These are phyloP conservation scores for Russula earlei DNA, from an alignment of 768 basidiomycete genomes.

Conservation along the genomic window DNA sequence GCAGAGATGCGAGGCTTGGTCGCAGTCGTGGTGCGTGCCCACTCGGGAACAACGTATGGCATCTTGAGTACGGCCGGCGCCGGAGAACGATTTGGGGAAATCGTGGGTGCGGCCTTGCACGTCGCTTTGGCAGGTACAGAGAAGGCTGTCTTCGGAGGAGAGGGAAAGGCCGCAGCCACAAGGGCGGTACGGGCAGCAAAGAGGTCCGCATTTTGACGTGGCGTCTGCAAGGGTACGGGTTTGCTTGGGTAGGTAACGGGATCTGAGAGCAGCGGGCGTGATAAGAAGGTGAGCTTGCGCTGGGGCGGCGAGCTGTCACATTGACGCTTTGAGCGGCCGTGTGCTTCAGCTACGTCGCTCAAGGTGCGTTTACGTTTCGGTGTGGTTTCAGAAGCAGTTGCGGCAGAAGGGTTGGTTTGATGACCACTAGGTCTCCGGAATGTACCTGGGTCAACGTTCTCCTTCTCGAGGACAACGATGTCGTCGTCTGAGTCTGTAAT, in stretches of 20 bases:
- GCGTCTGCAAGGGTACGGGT: neutral
- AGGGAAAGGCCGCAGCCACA: constrained; percentile 12
- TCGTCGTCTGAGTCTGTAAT: constrained; percentile 37
- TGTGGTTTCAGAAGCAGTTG: neutral
- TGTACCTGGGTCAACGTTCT: constrained; percentile 52
- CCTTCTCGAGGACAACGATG: constrained; percentile 57
- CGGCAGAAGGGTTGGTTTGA: neutral
- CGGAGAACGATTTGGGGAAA: neutral
- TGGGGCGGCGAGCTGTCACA: constrained; percentile 25
- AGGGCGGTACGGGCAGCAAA: constrained; percentile 18
- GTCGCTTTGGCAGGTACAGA: neutral
- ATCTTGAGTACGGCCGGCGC: constrained; percentile 27
- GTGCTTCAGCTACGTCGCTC: constrained; percentile 61
- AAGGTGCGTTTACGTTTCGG: constrained; percentile 46
- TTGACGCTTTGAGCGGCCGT: constrained; percentile 35
- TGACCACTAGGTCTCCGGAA: constrained; percentile 30
- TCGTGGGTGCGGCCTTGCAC: neutral
- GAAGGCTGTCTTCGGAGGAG: constrained; percentile 1
- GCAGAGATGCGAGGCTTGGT: constrained; percentile 59
- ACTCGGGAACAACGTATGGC: constrained; percentile 52
- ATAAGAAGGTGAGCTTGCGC: constrained; percentile 14
- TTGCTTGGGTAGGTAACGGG: neutral
- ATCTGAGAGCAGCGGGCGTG: constrained; percentile 19
- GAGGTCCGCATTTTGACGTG: constrained; percentile 15
- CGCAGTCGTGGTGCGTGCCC: constrained; percentile 63